Evolutionary conservation across 2,329 filamentous ascomycete species (phyloP), one percentile per base, ranked within the genome.

Genomic region (Monosporascus sp.): DNA sequence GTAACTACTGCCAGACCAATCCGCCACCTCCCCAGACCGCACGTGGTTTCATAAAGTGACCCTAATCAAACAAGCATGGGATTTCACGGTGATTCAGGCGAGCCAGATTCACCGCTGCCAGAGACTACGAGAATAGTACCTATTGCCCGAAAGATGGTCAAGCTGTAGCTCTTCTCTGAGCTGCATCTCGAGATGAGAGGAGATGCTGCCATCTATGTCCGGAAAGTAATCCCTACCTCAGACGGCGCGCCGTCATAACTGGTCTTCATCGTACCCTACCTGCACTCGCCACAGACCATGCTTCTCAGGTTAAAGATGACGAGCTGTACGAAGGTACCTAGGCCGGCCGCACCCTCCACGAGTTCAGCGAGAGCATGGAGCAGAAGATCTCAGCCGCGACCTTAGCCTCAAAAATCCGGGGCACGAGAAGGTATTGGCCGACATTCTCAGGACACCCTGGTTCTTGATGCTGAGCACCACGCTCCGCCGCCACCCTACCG

Each of bases 111-210:
- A 22, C 39, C 39, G n/a, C 15, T 43, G 7, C 39, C 15, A 7
- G 20, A n/a, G 20, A 14, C 53, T 48, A 38, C 36, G 27, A 31
- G 27, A 11, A 31, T n/a, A 5, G 9, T 5, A 31, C 1, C 27
- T 1, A 14, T 31, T 31, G 14, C 27, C 27, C 27, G 27, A 31
- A 31, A 31, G 7, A 57, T 51, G 50, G 52, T 50, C 25, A 18
- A 27, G n/a, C 51, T 55, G 25, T 52, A 58, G 41, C 54, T 58
- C 31, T 49, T 51, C 24, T 57, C 54, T 7, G 54, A 53, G 20
- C 54, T 54, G 49, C 49, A 57, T 18, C 18, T 54, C 36, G 47
- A 55, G 25, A 9, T 14, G 5, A 22, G 2, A 57, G 27, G 9
- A 8, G 27, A 31, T 9, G 7, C 27, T 31, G 27, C 3, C 27